Evolutionary conservation across 805 yeast genomes (phyloP).

Genomic region (Candida rishiriensis): DNA sequence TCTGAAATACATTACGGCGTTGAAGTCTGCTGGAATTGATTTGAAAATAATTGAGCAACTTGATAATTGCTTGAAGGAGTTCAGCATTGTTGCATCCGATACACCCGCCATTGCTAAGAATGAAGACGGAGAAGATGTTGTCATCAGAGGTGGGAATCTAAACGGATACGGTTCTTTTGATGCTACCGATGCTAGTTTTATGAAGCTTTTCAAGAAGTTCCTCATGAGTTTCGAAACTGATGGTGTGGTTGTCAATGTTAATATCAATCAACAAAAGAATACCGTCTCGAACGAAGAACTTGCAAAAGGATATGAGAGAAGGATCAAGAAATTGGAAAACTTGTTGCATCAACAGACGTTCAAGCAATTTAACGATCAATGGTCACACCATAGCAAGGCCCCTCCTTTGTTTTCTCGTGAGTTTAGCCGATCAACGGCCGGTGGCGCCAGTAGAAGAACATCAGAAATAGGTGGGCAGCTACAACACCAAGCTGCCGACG

Average conservation of each 20-base stretch:
- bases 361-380: slow-evolving; percentile 41
- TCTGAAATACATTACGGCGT: slow-evolving; percentile 32
- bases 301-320: slow-evolving; percentile 58
- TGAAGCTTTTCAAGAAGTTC: slow-evolving; percentile 38
- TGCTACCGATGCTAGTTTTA: slow-evolving; percentile 29
- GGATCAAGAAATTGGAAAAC: slow-evolving; percentile 75
- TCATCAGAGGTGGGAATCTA: slow-evolving; percentile 20
- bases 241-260: slow-evolving; percentile 29
- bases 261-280: slow-evolving; percentile 29
- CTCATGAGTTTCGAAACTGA: slow-evolving; percentile 41
- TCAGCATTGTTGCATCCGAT: slow-evolving; percentile 4
- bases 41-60: slow-evolving; percentile 33
- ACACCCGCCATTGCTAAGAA: slow-evolving; percentile 3
- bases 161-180: slow-evolving; percentile 30
- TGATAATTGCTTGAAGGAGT: slow-evolving; percentile 30
- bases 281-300: slow-evolving; percentile 29
- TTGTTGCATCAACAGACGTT: slow-evolving; percentile 70
- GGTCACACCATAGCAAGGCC: slow-evolving; percentile 22
- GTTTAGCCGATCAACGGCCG: not conserved
- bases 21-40: slow-evolving; percentile 29
- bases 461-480: not conserved
- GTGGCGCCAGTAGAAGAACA: slow-evolving; percentile 5
- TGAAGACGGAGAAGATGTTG: slow-evolving; percentile 19
- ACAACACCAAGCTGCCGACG: too few species aligned
- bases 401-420: not conserved